Evolutionary conservation across 2,329 filamentous ascomycete genomes (phyloP), one percentile per base, ranked within the genome.

Genomic region (Pseudocercospora vitis): DNA sequence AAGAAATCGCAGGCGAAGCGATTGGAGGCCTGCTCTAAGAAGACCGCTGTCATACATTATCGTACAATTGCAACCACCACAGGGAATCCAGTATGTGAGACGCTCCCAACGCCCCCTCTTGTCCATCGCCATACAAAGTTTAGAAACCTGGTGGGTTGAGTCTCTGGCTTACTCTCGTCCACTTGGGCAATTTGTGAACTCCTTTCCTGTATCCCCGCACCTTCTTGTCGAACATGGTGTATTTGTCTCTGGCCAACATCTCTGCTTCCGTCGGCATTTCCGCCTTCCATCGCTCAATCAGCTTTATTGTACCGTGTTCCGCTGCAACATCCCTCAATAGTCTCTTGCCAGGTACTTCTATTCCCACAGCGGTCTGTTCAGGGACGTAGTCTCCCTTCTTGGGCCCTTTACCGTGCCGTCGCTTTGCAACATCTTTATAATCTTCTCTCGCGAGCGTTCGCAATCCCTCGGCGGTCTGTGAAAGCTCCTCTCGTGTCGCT

Each of bases 201-300:
- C 91, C 89, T 83, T 99, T 99, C 71, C 94, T 81, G 73, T 97
- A 99, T 66, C 83, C 86, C 84, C 91, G 95, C 72, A 88, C 91
- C 75, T 97, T 96, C 65, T 91, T 86, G 74, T 96, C 92, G 74
- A 97, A 99, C 68, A 99, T 87, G 23, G 90, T 96, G 77, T 99
- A 99, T 77, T 99, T 99, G 77, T 99, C 94, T 74, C 84, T 87
- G 42, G 94, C 87, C 71, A 95, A 71, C 94, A 99, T 99, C 79
- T 97, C 91, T 68, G 84, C 81, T 80, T 99, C 94, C 21, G 84
- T 88, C 18, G 94, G 94, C 94, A 99, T 99, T 74, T 96, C 90
- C 31, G 81, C 80, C 79, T 94, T 96, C 94, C 94, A 99, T 68
- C 86, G 78, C 72, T 95, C 87, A 55, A 99, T 79, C 50, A 89